A percentile compares a stretch with the other conserved stretches of the same genome.
These are phyloP conservation scores for Cutaneotrichosporon sp. DNA, from an alignment of 1,284 basidiomycete species.

Conservation along the genomic window DNA sequence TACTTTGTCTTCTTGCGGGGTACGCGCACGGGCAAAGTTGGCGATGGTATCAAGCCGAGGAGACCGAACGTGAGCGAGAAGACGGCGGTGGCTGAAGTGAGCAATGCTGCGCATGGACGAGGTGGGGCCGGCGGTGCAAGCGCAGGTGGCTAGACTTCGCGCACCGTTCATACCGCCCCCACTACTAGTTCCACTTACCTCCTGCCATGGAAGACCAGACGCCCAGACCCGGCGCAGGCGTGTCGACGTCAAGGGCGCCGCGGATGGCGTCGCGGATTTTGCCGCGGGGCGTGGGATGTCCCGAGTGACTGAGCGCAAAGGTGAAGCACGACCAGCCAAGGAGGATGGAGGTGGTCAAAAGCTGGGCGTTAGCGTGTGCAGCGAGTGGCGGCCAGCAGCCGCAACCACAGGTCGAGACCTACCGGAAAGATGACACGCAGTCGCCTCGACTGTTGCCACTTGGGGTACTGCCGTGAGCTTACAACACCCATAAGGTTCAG, in stretches of 20 bases:
- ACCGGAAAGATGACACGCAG: constrained; percentile 43
- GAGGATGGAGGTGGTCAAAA: constrained; percentile 39
- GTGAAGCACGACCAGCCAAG: constrained; percentile 40
- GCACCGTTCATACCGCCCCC: too few species aligned
- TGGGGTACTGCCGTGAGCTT: constrained; percentile 35
- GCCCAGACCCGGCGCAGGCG: constrained; percentile 22
- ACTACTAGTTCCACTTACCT: constrained; percentile 26
- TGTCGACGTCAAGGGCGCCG: constrained; percentile 6
- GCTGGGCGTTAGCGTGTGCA: constrained; percentile 4
- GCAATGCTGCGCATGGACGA: too few species aligned
- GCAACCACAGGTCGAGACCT: too few species aligned
- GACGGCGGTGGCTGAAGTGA: constrained; percentile 36
- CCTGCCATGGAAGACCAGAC: constrained; percentile 34
- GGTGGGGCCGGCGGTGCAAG: too few species aligned
- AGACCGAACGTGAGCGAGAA: constrained; percentile 41
- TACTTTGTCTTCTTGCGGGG: neutral
- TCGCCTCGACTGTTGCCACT: constrained; percentile 45
- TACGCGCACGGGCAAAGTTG: constrained; percentile 24
- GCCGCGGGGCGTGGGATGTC: constrained; percentile 22
- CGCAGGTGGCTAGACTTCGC: too few species aligned
- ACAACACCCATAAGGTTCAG: neutral
- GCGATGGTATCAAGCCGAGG: constrained; percentile 41
- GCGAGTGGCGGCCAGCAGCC: too few species aligned
- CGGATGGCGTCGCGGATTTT: constrained; percentile 27
- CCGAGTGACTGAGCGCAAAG: constrained; percentile 38